These are phyloP conservation scores for Simmondsia chinensis DNA, from an alignment of 148 eudicot species.

Conservation along the genomic window DNA sequence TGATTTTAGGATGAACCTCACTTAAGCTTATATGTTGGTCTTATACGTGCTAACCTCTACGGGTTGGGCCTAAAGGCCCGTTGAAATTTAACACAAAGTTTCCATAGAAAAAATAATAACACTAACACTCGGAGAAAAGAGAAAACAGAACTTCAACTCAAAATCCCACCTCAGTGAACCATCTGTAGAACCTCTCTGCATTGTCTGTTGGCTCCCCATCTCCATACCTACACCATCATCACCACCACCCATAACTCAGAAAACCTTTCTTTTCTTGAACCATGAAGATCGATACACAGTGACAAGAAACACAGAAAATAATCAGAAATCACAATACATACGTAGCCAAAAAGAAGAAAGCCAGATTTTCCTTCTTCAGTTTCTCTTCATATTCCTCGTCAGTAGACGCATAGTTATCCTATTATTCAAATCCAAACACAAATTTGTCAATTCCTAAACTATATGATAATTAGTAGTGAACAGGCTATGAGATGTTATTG, in stretches of 20 bases:
- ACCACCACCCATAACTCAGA: neutral
- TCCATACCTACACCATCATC: conserved; percentile 64
- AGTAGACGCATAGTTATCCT: conserved; percentile 93
- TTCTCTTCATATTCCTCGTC: conserved; percentile 87
- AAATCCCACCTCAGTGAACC: conserved; percentile 72
- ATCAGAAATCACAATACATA: conserved; percentile 24
- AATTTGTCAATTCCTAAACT: no score
- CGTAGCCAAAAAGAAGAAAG: conserved; percentile 91
- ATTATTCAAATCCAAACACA: conserved; percentile 8
- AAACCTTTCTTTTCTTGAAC: neutral
- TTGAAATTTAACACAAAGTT: no score
- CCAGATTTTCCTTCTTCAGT: conserved; percentile 69
- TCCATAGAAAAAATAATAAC: conserved; percentile 1
- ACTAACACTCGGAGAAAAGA: neutral
- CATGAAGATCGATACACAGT: neutral
- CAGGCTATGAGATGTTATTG: no score
- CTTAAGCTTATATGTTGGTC: no score
- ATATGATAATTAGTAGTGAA: no score
- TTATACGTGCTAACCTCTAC: no score
- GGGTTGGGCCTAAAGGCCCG: no score
- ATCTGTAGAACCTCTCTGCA: conserved; percentile 88
- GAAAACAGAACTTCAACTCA: neutral
- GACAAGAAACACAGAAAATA: neutral
- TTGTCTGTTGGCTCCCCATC: conserved; percentile 99
- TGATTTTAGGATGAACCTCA: no score